A percentile compares a stretch with the other conserved stretches of the same genome.
Conservation (phyloP, 331 rosid genomes). For the Acacia pycnantha region DNA sequence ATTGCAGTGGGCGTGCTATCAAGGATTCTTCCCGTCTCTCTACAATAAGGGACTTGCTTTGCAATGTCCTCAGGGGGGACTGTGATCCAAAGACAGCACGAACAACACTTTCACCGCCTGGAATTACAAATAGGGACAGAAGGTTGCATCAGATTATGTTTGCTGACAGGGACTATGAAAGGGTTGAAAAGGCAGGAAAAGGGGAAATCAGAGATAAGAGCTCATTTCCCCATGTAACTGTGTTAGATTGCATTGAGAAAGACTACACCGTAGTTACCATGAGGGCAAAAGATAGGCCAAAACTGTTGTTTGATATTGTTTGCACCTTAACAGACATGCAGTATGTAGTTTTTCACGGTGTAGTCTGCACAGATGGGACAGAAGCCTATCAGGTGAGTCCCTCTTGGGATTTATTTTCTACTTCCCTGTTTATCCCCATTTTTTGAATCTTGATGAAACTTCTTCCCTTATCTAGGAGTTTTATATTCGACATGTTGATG, state of each 20-base stretch:
- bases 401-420: background rate
- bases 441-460: background rate
- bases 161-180: constrained; percentile 91
- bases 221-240: constrained; percentile 65
- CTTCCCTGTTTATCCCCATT: background rate
- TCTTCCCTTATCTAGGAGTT: constrained; percentile 58
- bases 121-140: constrained; percentile 75
- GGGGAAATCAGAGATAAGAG: constrained; percentile 44
- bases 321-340: constrained; percentile 98
- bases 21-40: constrained; percentile 64
- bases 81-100: constrained; percentile 70
- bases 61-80: constrained; percentile 78
- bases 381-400: constrained; percentile 83
- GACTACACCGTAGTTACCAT: constrained; percentile 84
- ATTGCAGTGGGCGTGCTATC: constrained; percentile 62
- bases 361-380: constrained; percentile 64
- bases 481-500: constrained; percentile 87
- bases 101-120: constrained; percentile 72
- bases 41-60: constrained; percentile 68
- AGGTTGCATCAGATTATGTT: constrained; percentile 96
- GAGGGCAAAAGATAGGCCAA: constrained; percentile 87
- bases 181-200: constrained; percentile 48
- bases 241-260: constrained; percentile 70
- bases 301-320: constrained; percentile 79
- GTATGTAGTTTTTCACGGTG: constrained; percentile 88